phyloP scores from a whole-genome alignment of 108 stramenopile species.

The Nitzschia putrida region DNA sequence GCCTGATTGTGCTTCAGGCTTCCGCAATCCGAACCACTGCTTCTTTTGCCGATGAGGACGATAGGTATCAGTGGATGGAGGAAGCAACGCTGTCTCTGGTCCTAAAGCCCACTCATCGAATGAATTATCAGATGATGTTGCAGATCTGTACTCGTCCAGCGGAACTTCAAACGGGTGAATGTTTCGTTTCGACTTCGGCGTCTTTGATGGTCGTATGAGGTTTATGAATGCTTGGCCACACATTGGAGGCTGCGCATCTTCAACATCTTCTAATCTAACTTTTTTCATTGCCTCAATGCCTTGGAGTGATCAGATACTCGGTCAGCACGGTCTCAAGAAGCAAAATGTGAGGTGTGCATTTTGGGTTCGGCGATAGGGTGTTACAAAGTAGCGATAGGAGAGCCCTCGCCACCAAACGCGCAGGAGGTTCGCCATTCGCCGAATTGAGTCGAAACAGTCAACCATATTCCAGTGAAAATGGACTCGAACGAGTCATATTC shows the following conservation, averaged over 20 bases:
- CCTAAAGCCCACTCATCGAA: neutral
- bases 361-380: too few relatives aligned
- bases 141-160: neutral
- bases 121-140: constrained; percentile 7
- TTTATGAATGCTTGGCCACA: constrained; percentile 1
- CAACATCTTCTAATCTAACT: neutral
- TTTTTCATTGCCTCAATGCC: neutral
- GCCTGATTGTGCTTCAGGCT: too few relatives aligned
- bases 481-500: too few relatives aligned
- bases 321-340: too few relatives aligned
- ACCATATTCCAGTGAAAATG: too few relatives aligned
- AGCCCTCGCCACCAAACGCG: too few relatives aligned
- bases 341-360: too few relatives aligned
- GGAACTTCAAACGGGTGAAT: neutral
- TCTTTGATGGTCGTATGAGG: neutral
- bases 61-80: neutral
- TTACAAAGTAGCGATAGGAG: too few relatives aligned
- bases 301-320: too few relatives aligned
- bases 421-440: too few relatives aligned
- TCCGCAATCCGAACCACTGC: neutral
- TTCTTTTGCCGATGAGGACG: neutral
- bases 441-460: too few relatives aligned
- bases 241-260: constrained; percentile 21
- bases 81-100: constrained; percentile 6
- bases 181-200: neutral